Base-by-base conservation (phyloP, 202 grass and related monocot species). In the Panicum hallii region DNA sequence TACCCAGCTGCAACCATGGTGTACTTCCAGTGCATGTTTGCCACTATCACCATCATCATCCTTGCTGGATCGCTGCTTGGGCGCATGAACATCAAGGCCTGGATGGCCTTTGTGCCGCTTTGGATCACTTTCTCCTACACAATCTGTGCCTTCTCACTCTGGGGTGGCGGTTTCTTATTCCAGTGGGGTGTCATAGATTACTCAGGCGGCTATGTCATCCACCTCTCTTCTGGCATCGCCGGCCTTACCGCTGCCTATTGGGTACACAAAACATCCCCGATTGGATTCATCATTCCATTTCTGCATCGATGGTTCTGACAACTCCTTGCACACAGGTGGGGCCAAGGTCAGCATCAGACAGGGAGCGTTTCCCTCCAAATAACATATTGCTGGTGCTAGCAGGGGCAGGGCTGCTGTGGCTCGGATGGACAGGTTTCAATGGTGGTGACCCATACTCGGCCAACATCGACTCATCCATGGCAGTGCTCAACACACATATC, bases 121-220 rank as follows among this genome's bases (percentile, higher is more conserved):
- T 95, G 93, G 90, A 72, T 95, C 80, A 95, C 90, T 76, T 95
- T 92, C 79, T 95, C 88, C 52, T 95, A 92, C 83, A 95, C 93
- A 0, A 69, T 95, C 40, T 84, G 72, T n/a, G 90, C 93, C 64
- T 95, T 95, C 93, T 95, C 93, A 1, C 56, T 95, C 47, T 95
- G 90, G 93, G 93, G 93, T 0, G 93, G 93, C 0, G 93, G 93
- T 3, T 95, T 95, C 72, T 83, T 95, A 13, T 95, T 91, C 88
- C 88, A 93, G 58, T 95, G 93, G 88, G 93, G 90, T 28, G 90
- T 93, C 72, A 95, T 95, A 63, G 90, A 95, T 63, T 95, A 91
- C 83, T 92, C 86, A 8, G 90, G 90, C 1, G 93, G 90, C 40
- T 95, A 95, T 46, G 93, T 93, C 63, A 93, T 93, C 82, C 90